Evolutionary conservation across 352 stramenopile genomes (phyloP).

Genomic region (Phytophthora citrophthora): DNA sequence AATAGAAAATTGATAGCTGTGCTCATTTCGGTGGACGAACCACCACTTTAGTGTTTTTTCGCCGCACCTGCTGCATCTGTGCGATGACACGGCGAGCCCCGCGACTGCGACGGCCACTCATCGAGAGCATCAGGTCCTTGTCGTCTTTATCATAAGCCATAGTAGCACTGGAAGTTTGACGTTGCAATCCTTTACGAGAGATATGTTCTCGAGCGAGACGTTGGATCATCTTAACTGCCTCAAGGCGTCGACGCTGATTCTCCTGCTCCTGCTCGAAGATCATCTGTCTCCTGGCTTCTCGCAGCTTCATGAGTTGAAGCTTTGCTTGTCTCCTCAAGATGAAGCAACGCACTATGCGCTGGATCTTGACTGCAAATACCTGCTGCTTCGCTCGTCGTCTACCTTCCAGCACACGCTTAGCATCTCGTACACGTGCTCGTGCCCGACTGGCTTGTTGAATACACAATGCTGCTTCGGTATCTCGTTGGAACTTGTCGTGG

Average conservation of each 20-base stretch:
- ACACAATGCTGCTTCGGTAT: conserved; percentile 45
- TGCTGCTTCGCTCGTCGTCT: conserved; percentile 43
- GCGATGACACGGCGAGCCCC: conserved; percentile 35
- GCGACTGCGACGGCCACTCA: conserved; percentile 29
- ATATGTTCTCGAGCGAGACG: conserved; percentile 45
- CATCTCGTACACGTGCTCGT: conserved; percentile 40
- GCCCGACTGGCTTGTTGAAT: conserved; percentile 62
- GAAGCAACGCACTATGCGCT: conserved; percentile 41
- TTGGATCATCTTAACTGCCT: conserved; percentile 56
- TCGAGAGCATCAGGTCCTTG: conserved; percentile 36
- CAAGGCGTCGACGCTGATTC: conserved; percentile 16
- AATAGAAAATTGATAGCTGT: conserved; percentile 4
- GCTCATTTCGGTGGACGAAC: conserved; percentile 33
- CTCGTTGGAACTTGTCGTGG: conserved; percentile 18
- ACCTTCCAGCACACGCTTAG: conserved; percentile 44
- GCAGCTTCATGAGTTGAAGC: conserved; percentile 33
- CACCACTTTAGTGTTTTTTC: conserved; percentile 49
- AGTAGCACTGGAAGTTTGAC: conserved; percentile 38
- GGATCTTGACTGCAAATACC: conserved; percentile 51
- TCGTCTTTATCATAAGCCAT: conserved; percentile 36
- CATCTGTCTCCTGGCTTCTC: conserved; percentile 24
- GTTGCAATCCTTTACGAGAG: conserved; percentile 40
- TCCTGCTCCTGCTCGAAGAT: conserved; percentile 31
- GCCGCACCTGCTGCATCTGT: conserved; percentile 43
- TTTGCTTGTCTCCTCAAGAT: conserved; percentile 38